Conservation (phyloP, 2,329 filamentous ascomycete genomes). For the Fusarium sp. region DNA sequence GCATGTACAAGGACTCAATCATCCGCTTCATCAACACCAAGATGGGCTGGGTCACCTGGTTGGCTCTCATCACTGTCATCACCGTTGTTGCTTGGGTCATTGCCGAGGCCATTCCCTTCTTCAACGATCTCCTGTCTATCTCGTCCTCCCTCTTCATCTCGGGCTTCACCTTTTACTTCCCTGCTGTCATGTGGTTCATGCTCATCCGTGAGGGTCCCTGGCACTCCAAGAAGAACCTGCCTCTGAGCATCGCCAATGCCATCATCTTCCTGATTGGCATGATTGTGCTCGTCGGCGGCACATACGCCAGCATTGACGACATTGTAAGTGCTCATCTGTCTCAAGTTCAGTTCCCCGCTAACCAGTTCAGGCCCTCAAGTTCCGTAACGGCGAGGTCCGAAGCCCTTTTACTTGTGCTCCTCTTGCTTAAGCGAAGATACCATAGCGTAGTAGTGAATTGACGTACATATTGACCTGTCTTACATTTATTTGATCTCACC, state of each 20-base stretch:
- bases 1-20: conserved; percentile 61
- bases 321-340: conserved; percentile 46
- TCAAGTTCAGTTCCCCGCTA: conserved; percentile 10
- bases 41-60: conserved; percentile 70
- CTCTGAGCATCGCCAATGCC: conserved; percentile 45
- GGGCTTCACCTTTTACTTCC: conserved; percentile 60
- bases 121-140: conserved; percentile 76
- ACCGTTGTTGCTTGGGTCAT: conserved; percentile 80
- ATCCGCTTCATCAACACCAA: conserved; percentile 65
- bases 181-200: conserved; percentile 62
- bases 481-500: not conserved
- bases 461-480: not conserved
- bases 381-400: conserved; percentile 46
- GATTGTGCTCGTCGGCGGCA: conserved; percentile 53
- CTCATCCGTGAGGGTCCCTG: conserved; percentile 54
- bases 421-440: conserved; percentile 44
- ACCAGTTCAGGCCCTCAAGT: conserved; percentile 45
- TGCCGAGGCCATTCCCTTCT: conserved; percentile 81
- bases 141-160: conserved; percentile 67
- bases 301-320: conserved; percentile 52
- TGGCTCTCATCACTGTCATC: conserved; percentile 68
- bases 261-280: conserved; percentile 52
- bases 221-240: conserved; percentile 51
- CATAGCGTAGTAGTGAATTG: conserved; percentile 32
- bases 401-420: conserved; percentile 51